Base-by-base conservation (phyloP, 1,284 basidiomycete genomes). In the Omphalotus olearius region DNA sequence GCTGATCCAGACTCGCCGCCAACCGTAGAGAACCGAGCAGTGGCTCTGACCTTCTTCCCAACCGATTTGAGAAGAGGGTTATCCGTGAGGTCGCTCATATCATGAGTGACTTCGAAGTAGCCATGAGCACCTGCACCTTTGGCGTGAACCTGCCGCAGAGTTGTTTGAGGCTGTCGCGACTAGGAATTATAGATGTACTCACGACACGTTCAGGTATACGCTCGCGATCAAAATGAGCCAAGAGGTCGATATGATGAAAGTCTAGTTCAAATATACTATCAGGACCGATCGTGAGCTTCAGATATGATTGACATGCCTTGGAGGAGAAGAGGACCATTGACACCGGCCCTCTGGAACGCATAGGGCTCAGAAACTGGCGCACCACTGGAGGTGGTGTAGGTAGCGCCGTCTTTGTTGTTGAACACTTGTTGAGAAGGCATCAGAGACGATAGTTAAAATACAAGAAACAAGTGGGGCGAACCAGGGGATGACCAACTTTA, bases 181-280 rank as follows among this genome's bases (percentile, higher is more conserved):
- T 17, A 38, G 23, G 18, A 16, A 17, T 56, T 40, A 5, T 17
- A 44, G 36, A 51, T 14, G 18, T 35, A 71, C 81, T 57, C 66
- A 85, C 91, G 50, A 94, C 89, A 69, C 93, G 91, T 79, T 96
- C 95, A 17, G 94, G 94, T 65, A 98, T 95, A 69, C 94, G 87
- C 75, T 97, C 93, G 52, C 91, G 83, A 70, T 91, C 90, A 64
- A 96, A 95, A 78, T 95, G 92, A 38, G 90, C 85, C 59, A 96
- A 80, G 52, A 91, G 76, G 70, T 95, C 91, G 65, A 93, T 85
- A 69, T 90, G 83, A 68, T 92, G 88, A 74, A 93, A 93, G 69
- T 93, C 91, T 85, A 30, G 16, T 23, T 2, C 38, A 18, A 26
- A 30, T 43, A 23, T 5, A 23, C 23, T 18, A 37, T 35, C 14